phyloP scores from a whole-genome alignment of 768 basidiomycete genomes.

The Mycena olivaceomarginata region DNA sequence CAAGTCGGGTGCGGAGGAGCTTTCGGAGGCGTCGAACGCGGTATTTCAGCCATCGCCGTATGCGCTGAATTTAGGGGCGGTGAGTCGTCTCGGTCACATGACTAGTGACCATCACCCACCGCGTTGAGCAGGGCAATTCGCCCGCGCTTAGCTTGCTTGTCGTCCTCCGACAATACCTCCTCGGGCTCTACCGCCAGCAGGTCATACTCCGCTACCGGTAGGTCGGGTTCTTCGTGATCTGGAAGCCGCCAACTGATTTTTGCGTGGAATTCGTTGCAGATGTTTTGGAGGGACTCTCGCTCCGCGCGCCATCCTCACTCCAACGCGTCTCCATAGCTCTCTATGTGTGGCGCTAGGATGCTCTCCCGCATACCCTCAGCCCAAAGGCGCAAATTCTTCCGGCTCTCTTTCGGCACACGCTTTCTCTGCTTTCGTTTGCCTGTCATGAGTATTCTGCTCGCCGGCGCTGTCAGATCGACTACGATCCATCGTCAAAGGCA shows the following conservation, averaged over 20 bases:
- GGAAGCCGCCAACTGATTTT: not conserved
- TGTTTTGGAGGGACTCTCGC: not conserved
- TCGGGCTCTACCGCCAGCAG: not conserved
- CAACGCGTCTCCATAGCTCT: not conserved
- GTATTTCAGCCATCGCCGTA: not conserved
- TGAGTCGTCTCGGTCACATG: not conserved
- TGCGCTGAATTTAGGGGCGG: not conserved
- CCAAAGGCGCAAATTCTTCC: constrained; percentile 23
- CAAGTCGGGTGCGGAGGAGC: no score
- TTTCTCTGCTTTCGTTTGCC: not conserved
- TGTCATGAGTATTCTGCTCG: not conserved
- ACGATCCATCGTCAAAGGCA: no score
- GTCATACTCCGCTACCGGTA: not conserved
- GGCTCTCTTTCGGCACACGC: not conserved
- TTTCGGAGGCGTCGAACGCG: not conserved
- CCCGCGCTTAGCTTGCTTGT: not conserved
- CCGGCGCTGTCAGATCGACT: no score
- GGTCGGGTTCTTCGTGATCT: not conserved
- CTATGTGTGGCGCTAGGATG: constrained; percentile 6
- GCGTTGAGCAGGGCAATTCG: not conserved
- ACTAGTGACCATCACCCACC: not conserved
- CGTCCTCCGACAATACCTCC: constrained; percentile 16
- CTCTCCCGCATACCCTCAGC: constrained; percentile 27
- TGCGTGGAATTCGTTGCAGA: constrained; percentile 3
- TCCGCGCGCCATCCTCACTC: not conserved